A percentile compares a stretch with the other conserved stretches of the same genome.
Evolutionary conservation across 164 flowering plant species (phyloP).

Genomic region (Magnolia kwangsiensis): DNA sequence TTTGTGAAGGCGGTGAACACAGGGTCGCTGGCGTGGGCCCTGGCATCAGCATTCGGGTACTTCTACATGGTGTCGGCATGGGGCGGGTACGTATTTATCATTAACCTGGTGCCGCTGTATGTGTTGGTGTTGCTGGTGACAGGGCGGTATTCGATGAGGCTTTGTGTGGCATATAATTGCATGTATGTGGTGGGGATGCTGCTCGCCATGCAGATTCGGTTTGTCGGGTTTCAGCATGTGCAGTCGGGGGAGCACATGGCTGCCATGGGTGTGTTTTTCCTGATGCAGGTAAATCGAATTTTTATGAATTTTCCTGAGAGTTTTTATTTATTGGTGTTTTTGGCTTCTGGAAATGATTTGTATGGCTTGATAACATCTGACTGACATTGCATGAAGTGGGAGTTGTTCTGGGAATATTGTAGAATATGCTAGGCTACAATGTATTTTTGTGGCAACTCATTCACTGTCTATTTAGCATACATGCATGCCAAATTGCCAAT

Average conservation of each 20-base stretch:
- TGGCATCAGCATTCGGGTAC: slow-evolving; percentile 90
- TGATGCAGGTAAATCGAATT: slow-evolving; percentile 59
- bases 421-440: too few relatives aligned
- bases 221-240: slow-evolving; percentile 99
- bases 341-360: not conserved
- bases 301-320: not conserved
- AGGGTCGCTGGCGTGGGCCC: slow-evolving; percentile 86
- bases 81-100: slow-evolving; percentile 98
- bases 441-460: too few relatives aligned
- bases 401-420: too few relatives aligned
- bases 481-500: too few relatives aligned
- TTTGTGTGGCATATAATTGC: slow-evolving; percentile 87
- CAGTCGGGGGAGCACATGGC: slow-evolving; percentile 99
- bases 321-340: not conserved
- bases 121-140: slow-evolving; percentile 84
- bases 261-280: slow-evolving; percentile 97
- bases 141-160: slow-evolving; percentile 90
- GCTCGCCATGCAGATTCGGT: slow-evolving; percentile 97
- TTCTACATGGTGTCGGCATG: slow-evolving; percentile 99
- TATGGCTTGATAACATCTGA: not conserved
- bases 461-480: too few relatives aligned
- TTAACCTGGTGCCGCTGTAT: slow-evolving; percentile 86
- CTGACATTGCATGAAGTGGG: too few relatives aligned
- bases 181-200: slow-evolving; percentile 91
- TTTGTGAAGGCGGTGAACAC: slow-evolving; percentile 95